A percentile compares a stretch with the other conserved stretches of the same genome.
Evolutionary conservation across 2,329 filamentous ascomycete genomes (phyloP).

Genomic region (Fusarium succisae): DNA sequence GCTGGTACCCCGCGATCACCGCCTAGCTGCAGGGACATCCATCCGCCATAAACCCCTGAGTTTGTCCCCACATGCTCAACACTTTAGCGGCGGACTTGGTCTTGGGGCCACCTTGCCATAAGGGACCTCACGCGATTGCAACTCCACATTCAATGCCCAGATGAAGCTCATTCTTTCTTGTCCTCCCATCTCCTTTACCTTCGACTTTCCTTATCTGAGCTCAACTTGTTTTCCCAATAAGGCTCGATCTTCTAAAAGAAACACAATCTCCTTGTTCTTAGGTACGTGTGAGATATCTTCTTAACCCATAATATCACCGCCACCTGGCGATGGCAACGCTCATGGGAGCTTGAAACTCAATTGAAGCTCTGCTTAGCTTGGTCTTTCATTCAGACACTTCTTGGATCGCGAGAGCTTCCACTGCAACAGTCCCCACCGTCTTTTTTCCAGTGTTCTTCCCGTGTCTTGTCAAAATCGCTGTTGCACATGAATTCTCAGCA

Average conservation of each 20-base stretch:
- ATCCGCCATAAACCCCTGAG: constrained; percentile 31
- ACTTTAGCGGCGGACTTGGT: constrained; percentile 36
- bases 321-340: constrained; percentile 32
- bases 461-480: not conserved
- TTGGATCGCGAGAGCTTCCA: not conserved
- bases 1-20: constrained; percentile 39
- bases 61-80: constrained; percentile 41
- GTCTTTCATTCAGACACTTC: not conserved
- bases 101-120: constrained; percentile 50
- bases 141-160: constrained; percentile 30
- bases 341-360: constrained; percentile 22
- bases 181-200: constrained; percentile 17
- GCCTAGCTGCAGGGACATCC: constrained; percentile 8
- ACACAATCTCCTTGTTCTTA: constrained; percentile 11
- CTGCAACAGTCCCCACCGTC: not conserved
- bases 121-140: constrained; percentile 43
- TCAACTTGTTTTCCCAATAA: constrained; percentile 32
- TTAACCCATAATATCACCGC: not conserved
- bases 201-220: constrained; percentile 34
- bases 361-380: constrained; percentile 4
- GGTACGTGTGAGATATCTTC: constrained; percentile 38
- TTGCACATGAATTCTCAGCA: not conserved
- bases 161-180: constrained; percentile 35
- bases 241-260: constrained; percentile 19
- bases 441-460: not conserved